phyloP scores from a whole-genome alignment of 768 basidiomycete genomes.

The Agaricus bisporus region DNA sequence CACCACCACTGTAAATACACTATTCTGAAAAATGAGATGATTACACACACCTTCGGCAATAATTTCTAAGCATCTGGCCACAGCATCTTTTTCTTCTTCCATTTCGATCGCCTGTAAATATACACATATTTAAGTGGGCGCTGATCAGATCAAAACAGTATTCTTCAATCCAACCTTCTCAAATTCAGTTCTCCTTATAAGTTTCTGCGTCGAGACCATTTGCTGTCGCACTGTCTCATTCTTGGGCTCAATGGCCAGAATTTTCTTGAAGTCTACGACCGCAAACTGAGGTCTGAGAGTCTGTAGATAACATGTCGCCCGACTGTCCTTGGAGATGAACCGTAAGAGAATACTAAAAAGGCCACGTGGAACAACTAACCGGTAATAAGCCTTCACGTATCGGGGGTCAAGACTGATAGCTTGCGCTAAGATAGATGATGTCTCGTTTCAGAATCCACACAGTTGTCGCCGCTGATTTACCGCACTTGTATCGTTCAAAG shows the following conservation, averaged over 20 bases:
- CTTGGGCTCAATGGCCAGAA: slow-evolving; percentile 76
- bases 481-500: slow-evolving; percentile 81
- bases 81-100: slow-evolving; percentile 81
- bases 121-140: background rate
- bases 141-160: background rate
- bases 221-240: slow-evolving; percentile 80
- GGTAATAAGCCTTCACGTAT: slow-evolving; percentile 87
- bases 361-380: slow-evolving; percentile 35
- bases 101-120: slow-evolving; percentile 75
- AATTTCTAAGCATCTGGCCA: slow-evolving; percentile 70
- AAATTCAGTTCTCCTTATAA: slow-evolving; percentile 84
- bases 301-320: slow-evolving; percentile 88
- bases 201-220: slow-evolving; percentile 83
- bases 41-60: slow-evolving; percentile 60
- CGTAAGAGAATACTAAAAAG: background rate
- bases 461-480: slow-evolving; percentile 14
- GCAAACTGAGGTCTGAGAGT: slow-evolving; percentile 84
- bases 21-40: background rate
- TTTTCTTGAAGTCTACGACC: slow-evolving; percentile 82
- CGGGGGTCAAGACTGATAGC: slow-evolving; percentile 85
- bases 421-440: slow-evolving; percentile 40
- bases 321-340: slow-evolving; percentile 34
- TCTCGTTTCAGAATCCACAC: slow-evolving; percentile 2
- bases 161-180: slow-evolving; percentile 61
- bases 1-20: background rate